Percentiles rank a stretch among this genome's conserved stretches.
These are phyloP conservation scores for Talaromyces trachyspermus DNA, from an alignment of 495 filamentous ascomycete species.

Conservation along the genomic window DNA sequence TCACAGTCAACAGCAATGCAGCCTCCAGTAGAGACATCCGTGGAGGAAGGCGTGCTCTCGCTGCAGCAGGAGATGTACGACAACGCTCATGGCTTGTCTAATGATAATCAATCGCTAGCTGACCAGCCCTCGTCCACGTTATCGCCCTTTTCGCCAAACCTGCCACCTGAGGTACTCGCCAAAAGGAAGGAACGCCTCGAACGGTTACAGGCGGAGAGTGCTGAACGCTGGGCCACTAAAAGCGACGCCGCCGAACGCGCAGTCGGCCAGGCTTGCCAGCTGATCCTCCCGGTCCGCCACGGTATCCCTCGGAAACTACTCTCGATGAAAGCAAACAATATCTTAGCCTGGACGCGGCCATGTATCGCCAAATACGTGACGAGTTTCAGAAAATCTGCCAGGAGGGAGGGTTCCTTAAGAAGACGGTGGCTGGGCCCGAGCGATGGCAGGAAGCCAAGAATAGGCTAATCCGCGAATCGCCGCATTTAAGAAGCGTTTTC, in stretches of 20 bases:
- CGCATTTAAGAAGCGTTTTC: constrained; percentile 61
- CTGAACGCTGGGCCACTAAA: constrained; percentile 57
- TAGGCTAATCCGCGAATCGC: constrained; percentile 55
- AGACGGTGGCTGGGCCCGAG: constrained; percentile 64
- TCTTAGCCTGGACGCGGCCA: constrained; percentile 52
- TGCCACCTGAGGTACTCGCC: constrained; percentile 45
- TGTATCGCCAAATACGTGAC: constrained; percentile 56
- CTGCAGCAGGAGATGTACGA: constrained; percentile 39
- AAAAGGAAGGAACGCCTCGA: constrained; percentile 51
- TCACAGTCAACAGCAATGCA: constrained; percentile 21
- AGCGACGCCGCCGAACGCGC: constrained; percentile 64
- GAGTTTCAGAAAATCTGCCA: constrained; percentile 66
- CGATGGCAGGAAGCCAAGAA: constrained; percentile 68
- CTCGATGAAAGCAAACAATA: constrained; percentile 70
- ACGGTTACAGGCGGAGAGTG: constrained; percentile 54
- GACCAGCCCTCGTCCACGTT: constrained; percentile 14
- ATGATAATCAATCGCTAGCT: constrained; percentile 11
- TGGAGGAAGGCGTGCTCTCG: constrained; percentile 33
- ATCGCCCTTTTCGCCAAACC: constrained; percentile 23
- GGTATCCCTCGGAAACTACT: constrained; percentile 76
- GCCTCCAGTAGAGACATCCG: constrained; percentile 19
- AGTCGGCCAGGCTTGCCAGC: constrained; percentile 66
- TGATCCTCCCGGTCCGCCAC: constrained; percentile 65
- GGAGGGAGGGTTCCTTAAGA: constrained; percentile 59
- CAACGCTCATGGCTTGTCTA: constrained; percentile 21